These are phyloP conservation scores for Peziza echinospora DNA, from an alignment of 495 filamentous ascomycete species.

Conservation along the genomic window DNA sequence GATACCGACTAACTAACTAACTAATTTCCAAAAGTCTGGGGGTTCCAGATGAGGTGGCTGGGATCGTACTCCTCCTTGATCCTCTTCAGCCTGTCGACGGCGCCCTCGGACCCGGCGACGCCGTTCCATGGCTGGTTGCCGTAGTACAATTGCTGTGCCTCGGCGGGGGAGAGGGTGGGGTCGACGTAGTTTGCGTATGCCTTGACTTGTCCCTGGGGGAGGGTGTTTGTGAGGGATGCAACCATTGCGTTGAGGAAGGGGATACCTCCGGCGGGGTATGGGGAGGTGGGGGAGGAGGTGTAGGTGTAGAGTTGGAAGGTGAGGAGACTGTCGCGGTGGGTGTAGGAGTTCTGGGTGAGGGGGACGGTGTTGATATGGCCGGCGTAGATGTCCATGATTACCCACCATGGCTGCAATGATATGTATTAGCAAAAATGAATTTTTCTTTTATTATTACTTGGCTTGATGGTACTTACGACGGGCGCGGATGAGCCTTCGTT, in stretches of 20 bases:
- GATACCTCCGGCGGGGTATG: slow-evolving; percentile 21
- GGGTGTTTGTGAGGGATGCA: slow-evolving; percentile 12
- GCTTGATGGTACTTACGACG: too few species aligned
- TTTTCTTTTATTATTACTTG: too few species aligned
- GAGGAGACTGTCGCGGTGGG: slow-evolving; percentile 35
- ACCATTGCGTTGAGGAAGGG: slow-evolving; percentile 28
- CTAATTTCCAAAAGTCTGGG: slow-evolving; percentile 30
- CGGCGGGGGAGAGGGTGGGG: slow-evolving; percentile 26
- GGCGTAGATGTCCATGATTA: slow-evolving; percentile 35
- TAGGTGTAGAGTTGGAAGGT: slow-evolving; percentile 35
- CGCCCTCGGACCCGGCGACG: too few species aligned
- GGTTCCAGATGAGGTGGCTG: slow-evolving; percentile 37
- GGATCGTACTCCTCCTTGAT: slow-evolving; percentile 38
- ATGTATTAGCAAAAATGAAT: too few species aligned
- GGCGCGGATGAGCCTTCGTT: slow-evolving; percentile 10
- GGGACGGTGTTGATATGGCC: slow-evolving; percentile 29
- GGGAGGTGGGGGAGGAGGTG: slow-evolving; percentile 10
- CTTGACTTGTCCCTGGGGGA: slow-evolving; percentile 22
- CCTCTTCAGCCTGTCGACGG: slow-evolving; percentile 22
- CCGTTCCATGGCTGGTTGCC: too few species aligned
- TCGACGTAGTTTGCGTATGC: slow-evolving; percentile 60
- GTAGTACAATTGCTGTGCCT: slow-evolving; percentile 36
- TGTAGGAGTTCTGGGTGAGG: slow-evolving; percentile 31
- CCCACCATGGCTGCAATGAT: slow-evolving; percentile 32
- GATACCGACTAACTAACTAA: too few species aligned